These are phyloP conservation scores for Auricularia cornea DNA, from an alignment of 768 basidiomycete genomes.

Conservation along the genomic window DNA sequence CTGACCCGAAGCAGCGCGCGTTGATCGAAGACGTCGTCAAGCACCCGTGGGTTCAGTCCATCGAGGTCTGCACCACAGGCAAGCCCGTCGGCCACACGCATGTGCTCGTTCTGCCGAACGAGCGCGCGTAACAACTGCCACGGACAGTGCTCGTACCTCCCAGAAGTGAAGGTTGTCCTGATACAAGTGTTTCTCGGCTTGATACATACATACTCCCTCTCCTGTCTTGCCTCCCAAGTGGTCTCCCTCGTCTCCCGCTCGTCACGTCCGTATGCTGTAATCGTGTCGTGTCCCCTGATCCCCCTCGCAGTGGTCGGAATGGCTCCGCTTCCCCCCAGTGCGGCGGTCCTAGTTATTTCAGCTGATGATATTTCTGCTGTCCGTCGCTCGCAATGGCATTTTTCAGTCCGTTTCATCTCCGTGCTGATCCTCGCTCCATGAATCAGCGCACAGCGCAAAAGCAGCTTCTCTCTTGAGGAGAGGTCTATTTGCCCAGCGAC, in stretches of 20 bases:
- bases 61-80: conserved; percentile 65
- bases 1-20: conserved; percentile 69
- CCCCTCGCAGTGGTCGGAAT: not conserved
- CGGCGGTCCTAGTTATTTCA: not conserved
- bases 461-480: too few relatives aligned
- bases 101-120: not conserved
- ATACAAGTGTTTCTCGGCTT: not conserved
- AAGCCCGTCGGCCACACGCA: not conserved
- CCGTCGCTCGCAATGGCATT: not conserved
- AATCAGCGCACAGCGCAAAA: too few relatives aligned
- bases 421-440: too few relatives aligned
- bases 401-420: not conserved
- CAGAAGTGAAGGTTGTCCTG: not conserved
- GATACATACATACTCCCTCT: not conserved
- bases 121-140: not conserved
- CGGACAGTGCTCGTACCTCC: not conserved
- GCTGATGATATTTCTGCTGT: not conserved
- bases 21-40: conserved; percentile 74
- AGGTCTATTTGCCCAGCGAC: too few relatives aligned
- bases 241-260: not conserved
- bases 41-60: conserved; percentile 69
- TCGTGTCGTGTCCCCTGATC: not conserved
- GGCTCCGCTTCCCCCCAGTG: not conserved
- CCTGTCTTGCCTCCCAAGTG: not conserved
- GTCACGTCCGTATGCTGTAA: not conserved